Conservation (phyloP, 768 basidiomycete genomes). For the Mrakia gelida region DNA sequence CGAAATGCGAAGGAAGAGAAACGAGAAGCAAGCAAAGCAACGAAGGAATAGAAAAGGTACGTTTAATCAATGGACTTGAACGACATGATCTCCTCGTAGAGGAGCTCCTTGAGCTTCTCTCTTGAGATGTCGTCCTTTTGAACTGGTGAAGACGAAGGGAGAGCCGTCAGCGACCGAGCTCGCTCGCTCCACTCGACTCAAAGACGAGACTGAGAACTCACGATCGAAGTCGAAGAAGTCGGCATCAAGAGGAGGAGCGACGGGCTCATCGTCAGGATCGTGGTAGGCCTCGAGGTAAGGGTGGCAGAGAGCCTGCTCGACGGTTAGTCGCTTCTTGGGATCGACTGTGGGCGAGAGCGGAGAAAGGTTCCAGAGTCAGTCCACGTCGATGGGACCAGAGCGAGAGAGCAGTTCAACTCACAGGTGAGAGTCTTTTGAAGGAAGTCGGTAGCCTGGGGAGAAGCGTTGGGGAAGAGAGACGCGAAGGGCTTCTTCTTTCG, state of each 20-base stretch:
- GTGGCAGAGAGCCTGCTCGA: constrained; percentile 79
- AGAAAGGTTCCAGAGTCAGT: not conserved
- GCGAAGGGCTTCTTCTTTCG: constrained; percentile 69
- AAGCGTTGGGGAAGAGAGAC: constrained; percentile 69
- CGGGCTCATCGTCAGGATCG: constrained; percentile 82
- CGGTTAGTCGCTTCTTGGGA: constrained; percentile 81
- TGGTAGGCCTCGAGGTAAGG: constrained; percentile 70
- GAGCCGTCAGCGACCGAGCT: constrained; percentile 38
- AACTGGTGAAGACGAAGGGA: not conserved
- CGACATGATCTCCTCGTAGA: constrained; percentile 85
- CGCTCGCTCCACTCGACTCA: not conserved
- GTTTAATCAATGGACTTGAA: constrained; percentile 28
- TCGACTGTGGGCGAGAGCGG: constrained; percentile 36
- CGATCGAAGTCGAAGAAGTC: constrained; percentile 97
- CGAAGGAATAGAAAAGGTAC: not conserved
- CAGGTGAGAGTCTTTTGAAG: constrained; percentile 64
- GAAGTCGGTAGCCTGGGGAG: constrained; percentile 47
- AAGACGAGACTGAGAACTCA: constrained; percentile 47
- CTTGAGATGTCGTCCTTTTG: constrained; percentile 92
- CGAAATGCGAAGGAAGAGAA: not conserved
- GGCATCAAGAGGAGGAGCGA: constrained; percentile 86
- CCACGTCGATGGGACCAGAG: not conserved
- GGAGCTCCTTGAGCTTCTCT: constrained; percentile 87
- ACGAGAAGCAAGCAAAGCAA: not conserved
- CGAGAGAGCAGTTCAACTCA: constrained; percentile 42